Conservation (phyloP, 495 filamentous ascomycete species). For the Podospora anserina region DNA sequence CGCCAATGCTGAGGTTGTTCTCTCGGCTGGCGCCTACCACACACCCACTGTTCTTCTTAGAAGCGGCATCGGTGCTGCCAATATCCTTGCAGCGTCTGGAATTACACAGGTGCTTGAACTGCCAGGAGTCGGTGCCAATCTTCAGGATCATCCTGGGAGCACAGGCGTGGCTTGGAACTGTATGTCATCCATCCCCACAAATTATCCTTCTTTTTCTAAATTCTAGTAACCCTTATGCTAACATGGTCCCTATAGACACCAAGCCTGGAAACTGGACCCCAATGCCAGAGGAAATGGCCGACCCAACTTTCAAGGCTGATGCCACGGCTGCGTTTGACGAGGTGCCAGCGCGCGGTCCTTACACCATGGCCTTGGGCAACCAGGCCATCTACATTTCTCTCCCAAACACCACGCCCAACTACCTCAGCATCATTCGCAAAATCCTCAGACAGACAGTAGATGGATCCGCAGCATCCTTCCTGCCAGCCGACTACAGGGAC, state of each 20-base stretch:
- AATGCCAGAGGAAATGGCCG: conserved; percentile 17
- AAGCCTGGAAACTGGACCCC: conserved; percentile 17
- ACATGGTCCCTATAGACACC: conserved; percentile 9
- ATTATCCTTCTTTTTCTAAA: not conserved
- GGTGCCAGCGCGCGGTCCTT: conserved; percentile 26
- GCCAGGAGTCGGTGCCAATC: conserved; percentile 26
- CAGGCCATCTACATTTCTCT: conserved; percentile 27
- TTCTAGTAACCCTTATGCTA: too few relatives aligned
- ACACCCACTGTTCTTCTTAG: conserved; percentile 24
- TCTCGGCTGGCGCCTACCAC: conserved; percentile 23
- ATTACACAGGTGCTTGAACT: conserved; percentile 23
- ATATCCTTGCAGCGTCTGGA: conserved; percentile 13
- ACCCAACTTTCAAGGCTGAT: conserved; percentile 24
- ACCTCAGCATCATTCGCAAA: conserved; percentile 15
- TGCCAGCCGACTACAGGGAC: conserved; percentile 16
- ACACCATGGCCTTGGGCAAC: conserved; percentile 27
- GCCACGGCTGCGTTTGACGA: conserved; percentile 22
- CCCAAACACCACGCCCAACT: conserved; percentile 20
- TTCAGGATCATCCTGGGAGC: conserved; percentile 28
- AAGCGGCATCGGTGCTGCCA: conserved; percentile 24
- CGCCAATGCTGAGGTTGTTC: conserved; percentile 22
- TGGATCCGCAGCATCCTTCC: conserved; percentile 10
- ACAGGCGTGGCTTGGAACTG: conserved; percentile 17
- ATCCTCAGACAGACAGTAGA: conserved; percentile 14
- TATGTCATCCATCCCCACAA: not conserved